Evolutionary conservation across 441 rosid genomes (phyloP), one percentile per base, ranked within the genome.

Genomic region (Arabidopsis lyrata): DNA sequence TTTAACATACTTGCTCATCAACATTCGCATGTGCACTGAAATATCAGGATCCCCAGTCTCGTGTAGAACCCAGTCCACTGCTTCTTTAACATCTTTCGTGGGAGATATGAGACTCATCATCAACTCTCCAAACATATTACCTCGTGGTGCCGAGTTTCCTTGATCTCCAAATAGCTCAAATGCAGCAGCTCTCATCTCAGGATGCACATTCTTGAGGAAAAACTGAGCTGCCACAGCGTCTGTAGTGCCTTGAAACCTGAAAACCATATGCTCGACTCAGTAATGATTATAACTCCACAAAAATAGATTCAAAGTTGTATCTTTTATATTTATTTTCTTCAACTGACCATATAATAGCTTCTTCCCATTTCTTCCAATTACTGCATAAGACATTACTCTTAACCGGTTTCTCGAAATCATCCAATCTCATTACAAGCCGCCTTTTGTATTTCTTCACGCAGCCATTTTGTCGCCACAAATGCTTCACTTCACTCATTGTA

Each of bases 201-300:
- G 83, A 78, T 92, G 86, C 48, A 89, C 80, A 76, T 88, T 95
- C 86, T 95, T 95, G 77, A 86, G 78, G 87, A 92, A 95, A 82
- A 95, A 95, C 64, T 95, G 99, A 83, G 87, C 86, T 39, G 90
- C 96, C 81, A 89, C 87, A 48, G 99, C 98, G 78, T 92, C 97
- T 20, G 97, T 90, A 24, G 97, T 90, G 69, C 88, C 87, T 80
- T 89, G 97, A 76, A 92, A 91, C 99, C 99, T 92, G 85, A 75
- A 69, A 71, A 66, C 39, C 57, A 61, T 34, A 65, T 44, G 62
- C 56, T 8, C 4, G n/a, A 14, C 52, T 47, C 14, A 12, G 59
- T 39, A 58, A 75, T 35, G 42, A 39, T 22, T 59, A 48, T 48
- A 35, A 53, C 52, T 60, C 58, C 22, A 60, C 44, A 32, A 54